Evolutionary conservation across 2,329 filamentous ascomycete genomes (phyloP).

Genomic region (Fusarium phyllophilum): DNA sequence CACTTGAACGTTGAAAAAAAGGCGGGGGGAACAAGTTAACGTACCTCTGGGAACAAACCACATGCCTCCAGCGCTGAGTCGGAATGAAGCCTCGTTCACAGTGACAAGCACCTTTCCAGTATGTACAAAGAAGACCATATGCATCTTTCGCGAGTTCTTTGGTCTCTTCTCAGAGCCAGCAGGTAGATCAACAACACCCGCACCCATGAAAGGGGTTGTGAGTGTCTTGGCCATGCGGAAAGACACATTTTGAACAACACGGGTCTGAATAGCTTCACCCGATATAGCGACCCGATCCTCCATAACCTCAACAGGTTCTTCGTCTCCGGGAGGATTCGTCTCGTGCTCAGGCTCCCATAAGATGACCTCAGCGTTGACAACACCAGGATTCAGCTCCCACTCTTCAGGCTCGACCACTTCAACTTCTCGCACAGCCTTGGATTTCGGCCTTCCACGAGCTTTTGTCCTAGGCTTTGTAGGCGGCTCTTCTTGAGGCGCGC

Average conservation of each 20-base stretch:
- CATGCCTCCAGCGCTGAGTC: slow-evolving; percentile 86
- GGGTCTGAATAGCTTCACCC: slow-evolving; percentile 65
- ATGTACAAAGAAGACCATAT: slow-evolving; percentile 95
- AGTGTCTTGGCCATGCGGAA: slow-evolving; percentile 93
- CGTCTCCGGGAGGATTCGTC: slow-evolving; percentile 61
- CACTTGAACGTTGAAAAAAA: neutral
- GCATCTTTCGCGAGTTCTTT: slow-evolving; percentile 95
- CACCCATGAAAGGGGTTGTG: slow-evolving; percentile 85
- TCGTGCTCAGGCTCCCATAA: slow-evolving; percentile 71
- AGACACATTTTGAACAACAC: slow-evolving; percentile 70
- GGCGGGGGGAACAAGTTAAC: slow-evolving; percentile 46
- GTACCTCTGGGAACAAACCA: slow-evolving; percentile 96
- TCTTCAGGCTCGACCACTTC: slow-evolving; percentile 69
- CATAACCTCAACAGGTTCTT: slow-evolving; percentile 64
- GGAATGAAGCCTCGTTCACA: slow-evolving; percentile 79
- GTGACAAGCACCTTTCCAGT: slow-evolving; percentile 83
- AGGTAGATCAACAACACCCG: slow-evolving; percentile 88
- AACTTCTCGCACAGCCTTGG: slow-evolving; percentile 53
- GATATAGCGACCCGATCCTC: slow-evolving; percentile 68
- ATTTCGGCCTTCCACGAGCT: slow-evolving; percentile 45
- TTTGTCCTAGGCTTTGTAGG: slow-evolving; percentile 43
- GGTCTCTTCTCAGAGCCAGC: slow-evolving; percentile 84
- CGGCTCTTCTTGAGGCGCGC: slow-evolving; percentile 69
- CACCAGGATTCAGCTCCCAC: slow-evolving; percentile 76
- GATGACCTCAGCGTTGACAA: slow-evolving; percentile 70